phyloP scores from a whole-genome alignment of 2,329 filamentous ascomycete species.

The Botrytis fragariae region DNA sequence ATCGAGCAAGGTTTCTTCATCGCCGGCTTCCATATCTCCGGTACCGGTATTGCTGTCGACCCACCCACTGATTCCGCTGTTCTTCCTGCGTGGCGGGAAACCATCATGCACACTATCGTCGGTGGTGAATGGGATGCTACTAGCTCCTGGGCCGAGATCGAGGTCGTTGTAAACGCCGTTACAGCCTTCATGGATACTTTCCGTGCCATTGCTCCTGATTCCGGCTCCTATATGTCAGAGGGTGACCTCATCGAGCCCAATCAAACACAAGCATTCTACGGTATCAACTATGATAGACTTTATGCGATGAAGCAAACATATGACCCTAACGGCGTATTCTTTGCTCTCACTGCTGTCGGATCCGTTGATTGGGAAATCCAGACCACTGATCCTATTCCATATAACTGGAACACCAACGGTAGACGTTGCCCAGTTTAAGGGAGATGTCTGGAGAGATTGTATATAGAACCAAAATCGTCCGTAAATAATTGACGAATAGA shows the following conservation, averaged over 20 bases:
- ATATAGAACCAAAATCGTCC: background rate
- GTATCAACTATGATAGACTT: conserved; percentile 29
- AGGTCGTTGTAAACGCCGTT: conserved; percentile 41
- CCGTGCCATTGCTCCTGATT: conserved; percentile 21
- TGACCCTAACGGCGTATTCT: conserved; percentile 28
- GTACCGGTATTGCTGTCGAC: conserved; percentile 3
- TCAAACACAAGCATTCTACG: conserved; percentile 41
- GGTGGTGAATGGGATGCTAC: conserved; percentile 9
- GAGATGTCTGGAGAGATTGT: background rate
- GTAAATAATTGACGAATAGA: background rate
- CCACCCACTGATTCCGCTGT: conserved; percentile 36
- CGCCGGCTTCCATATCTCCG: conserved; percentile 33
- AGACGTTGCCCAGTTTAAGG: conserved; percentile 6
- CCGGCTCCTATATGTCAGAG: conserved; percentile 21
- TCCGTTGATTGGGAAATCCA: conserved; percentile 41
- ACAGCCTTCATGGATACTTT: conserved; percentile 27
- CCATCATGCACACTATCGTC: conserved; percentile 27
- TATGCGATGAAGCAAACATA: conserved; percentile 29
- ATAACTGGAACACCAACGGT: conserved; percentile 17
- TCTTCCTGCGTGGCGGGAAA: conserved; percentile 38
- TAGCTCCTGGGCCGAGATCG: conserved; percentile 48
- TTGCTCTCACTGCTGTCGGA: conserved; percentile 25
- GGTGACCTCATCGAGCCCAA: conserved; percentile 21
- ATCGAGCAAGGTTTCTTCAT: conserved; percentile 40
- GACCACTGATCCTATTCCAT: conserved; percentile 21